phyloP scores from a whole-genome alignment of 225 moss, liverwort and hornwort species.

The Physcomitrium patens region DNA sequence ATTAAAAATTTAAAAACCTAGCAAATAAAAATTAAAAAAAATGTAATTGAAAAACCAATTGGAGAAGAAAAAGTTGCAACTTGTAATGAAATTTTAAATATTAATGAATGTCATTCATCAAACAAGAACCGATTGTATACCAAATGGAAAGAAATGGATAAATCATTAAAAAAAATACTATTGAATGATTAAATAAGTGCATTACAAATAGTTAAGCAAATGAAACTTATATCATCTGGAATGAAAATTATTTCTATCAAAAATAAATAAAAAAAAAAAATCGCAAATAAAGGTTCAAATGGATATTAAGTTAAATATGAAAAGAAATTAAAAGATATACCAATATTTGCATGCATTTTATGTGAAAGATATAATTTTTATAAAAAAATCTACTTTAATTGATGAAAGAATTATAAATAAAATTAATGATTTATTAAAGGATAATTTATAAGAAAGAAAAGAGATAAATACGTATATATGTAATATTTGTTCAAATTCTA shows the following conservation, averaged over 20 bases:
- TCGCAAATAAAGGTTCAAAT: neutral
- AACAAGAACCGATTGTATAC: neutral
- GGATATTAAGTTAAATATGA: neutral
- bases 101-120: neutral
- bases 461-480: neutral
- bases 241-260: neutral
- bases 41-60: neutral
- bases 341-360: neutral
- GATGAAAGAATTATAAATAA: neutral
- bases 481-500: neutral
- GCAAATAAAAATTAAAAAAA: neutral
- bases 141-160: constrained; percentile 10
- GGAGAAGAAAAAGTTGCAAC: neutral
- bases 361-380: neutral
- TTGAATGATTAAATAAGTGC: neutral
- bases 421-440: neutral
- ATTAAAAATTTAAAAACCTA: neutral
- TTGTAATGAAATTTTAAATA: neutral
- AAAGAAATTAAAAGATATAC: neutral
- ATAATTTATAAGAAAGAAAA: neutral
- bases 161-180: neutral
- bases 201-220: neutral
- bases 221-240: neutral
- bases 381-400: neutral
- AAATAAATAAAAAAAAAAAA: neutral